Percentiles rank a stretch among this genome's conserved stretches.
Conservation (phyloP, 164 flowering plant species). For the Hamamelis virginiana region DNA sequence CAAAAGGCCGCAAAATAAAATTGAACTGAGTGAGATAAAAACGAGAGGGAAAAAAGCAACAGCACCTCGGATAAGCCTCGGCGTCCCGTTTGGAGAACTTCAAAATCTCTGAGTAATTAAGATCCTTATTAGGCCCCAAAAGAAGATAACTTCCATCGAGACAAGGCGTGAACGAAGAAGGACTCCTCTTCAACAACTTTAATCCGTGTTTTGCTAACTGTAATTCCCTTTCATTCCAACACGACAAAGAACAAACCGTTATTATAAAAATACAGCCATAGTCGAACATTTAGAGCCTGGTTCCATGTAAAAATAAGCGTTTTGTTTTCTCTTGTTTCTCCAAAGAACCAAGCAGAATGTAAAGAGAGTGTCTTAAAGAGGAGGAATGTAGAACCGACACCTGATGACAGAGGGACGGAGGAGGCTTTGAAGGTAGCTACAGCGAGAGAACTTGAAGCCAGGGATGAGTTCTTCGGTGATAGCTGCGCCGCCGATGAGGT, state of each 20-base stretch:
- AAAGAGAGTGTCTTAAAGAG: too few species aligned
- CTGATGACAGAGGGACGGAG: slow-evolving; percentile 84
- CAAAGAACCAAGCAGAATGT: too few species aligned
- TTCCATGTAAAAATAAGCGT: not conserved
- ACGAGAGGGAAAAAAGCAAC: not conserved
- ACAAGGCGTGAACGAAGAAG: slow-evolving; percentile 93
- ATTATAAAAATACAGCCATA: not conserved
- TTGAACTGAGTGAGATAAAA: too few species aligned
- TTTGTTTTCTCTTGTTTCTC: too few species aligned
- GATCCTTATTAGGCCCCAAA: slow-evolving; percentile 65
- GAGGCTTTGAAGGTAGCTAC: slow-evolving; percentile 97
- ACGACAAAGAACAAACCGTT: not conserved
- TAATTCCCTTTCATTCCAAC: slow-evolving; percentile 55
- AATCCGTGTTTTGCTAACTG: slow-evolving; percentile 79
- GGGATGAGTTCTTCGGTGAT: slow-evolving; percentile 92
- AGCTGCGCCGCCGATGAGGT: slow-evolving; percentile 89
- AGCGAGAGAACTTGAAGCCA: slow-evolving; percentile 93
- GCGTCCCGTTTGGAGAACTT: slow-evolving; percentile 87
- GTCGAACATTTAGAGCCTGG: not conserved
- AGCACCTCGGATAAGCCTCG: slow-evolving; percentile 75
- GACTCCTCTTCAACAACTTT: slow-evolving; percentile 78
- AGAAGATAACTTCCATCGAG: slow-evolving; percentile 84
- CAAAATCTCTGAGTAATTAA: slow-evolving; percentile 70
- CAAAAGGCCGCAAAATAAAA: too few species aligned
- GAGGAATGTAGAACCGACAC: slow-evolving; percentile 23